Percentiles rank a stretch among this genome's conserved stretches.
These are phyloP conservation scores for Botrytis squamosa DNA, from an alignment of 2,329 filamentous ascomycete genomes.

Conservation along the genomic window DNA sequence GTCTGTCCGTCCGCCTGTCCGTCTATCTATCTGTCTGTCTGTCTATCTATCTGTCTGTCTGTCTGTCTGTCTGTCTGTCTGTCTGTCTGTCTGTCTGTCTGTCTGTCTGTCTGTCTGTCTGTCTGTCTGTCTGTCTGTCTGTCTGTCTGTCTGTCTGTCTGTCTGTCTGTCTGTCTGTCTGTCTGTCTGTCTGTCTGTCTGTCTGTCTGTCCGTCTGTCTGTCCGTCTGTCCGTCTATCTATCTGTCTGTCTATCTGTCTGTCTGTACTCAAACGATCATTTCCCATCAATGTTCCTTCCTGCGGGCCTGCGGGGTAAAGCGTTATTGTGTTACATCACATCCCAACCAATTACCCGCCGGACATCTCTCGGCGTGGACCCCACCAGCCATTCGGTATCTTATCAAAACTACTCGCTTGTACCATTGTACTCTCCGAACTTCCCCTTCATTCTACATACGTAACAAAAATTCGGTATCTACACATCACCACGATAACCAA, in stretches of 20 bases:
- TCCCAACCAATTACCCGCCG: neutral
- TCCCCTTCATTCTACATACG: slow-evolving; percentile 4
- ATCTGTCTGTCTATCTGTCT: neutral
- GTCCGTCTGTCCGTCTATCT: too few species aligned
- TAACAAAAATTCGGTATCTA: slow-evolving; percentile 6
- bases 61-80: neutral
- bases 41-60: too few species aligned
- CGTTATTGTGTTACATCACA: neutral
- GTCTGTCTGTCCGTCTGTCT: neutral
- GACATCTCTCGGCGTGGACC: slow-evolving; percentile 9
- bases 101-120: neutral
- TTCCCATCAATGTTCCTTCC: neutral
- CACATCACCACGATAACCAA: neutral
- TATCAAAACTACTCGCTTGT: neutral
- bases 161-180: too few species aligned
- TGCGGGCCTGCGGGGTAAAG: slow-evolving; percentile 11
- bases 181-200: neutral
- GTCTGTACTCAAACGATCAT: neutral
- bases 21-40: neutral
- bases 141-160: neutral
- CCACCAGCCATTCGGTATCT: slow-evolving; percentile 7
- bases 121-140: neutral
- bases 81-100: too few species aligned
- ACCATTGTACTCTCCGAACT: slow-evolving; percentile 6
- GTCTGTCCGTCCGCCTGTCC: too few species aligned